Base-by-base conservation (phyloP, 768 basidiomycete genomes). In the Lentinula sp. region DNA sequence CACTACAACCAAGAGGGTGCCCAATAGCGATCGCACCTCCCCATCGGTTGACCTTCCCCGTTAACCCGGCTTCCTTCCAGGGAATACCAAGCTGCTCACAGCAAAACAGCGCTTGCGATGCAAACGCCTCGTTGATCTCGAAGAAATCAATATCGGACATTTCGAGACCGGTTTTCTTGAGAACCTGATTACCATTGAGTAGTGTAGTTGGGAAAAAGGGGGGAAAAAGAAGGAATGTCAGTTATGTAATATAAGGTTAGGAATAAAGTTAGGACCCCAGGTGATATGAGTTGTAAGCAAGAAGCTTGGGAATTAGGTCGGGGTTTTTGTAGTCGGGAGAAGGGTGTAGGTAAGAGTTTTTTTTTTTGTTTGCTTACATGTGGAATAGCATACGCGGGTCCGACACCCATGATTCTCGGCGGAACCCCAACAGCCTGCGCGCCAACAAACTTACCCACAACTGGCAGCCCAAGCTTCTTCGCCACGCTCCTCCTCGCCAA, bases 111-210 rank as follows among this genome's bases (percentile, higher is more conserved):
- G 91, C 92, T 71, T 91, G 89, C 35, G 82, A 85, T 33, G 93
- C 92, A 70, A 94, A 95, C 35, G 93, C 93, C 73, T 94, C 93
- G 71, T 95, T 95, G 73, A 93, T 93, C 76, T 95, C 91, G 74
- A 78, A 96, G 70, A 95, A 91, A 75, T 96, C 93, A 65, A 96
- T 77, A 66, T 95, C 94, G 50, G 82, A 75, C 62, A 79, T 76
- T 46, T 74, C 71, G 52, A 95, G 77, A 15, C 91, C 90, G 1
- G 83, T 78, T 67, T 84, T 81, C 66, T 82, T 78, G 60, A 95
- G 85, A 2, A 79, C 80, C 63, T 67, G 12, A 13, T 28, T 28
- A 2, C 2, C 1, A 41, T 4, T 18, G 10, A 23, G 39, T 42
- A 45, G 18, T 3, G 42, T 16, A 32, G 13, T 35, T 53, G 33